These are phyloP conservation scores for Melanomma pulvis-pyrius DNA, from an alignment of 495 filamentous ascomycete species.

Conservation along the genomic window DNA sequence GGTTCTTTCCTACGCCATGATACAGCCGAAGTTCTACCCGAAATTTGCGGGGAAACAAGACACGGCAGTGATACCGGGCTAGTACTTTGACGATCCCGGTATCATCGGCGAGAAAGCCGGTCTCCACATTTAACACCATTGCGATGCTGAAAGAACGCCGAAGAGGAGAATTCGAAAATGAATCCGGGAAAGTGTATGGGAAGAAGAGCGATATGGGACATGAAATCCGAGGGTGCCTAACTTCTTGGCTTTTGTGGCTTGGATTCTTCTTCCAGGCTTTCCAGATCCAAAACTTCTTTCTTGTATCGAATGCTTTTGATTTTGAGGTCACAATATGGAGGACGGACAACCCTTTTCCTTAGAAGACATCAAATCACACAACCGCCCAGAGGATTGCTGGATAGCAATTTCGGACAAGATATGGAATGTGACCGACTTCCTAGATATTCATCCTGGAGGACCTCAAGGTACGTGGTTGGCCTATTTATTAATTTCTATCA, in stretches of 20 bases:
- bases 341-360: slow-evolving; percentile 3
- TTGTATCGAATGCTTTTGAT: neutral
- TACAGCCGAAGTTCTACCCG: no score
- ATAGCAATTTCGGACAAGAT: slow-evolving; percentile 38
- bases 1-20: no score
- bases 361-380: slow-evolving; percentile 16
- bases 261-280: neutral
- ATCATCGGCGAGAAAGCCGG: neutral
- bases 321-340: slow-evolving; percentile 1
- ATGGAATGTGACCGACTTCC: slow-evolving; percentile 39
- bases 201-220: neutral
- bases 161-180: neutral
- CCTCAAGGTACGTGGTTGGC: slow-evolving; percentile 16
- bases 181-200: neutral
- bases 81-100: neutral
- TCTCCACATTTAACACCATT: neutral
- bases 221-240: no score
- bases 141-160: neutral
- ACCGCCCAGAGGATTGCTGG: slow-evolving; percentile 34
- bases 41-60: neutral
- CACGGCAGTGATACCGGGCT: no score
- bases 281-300: neutral
- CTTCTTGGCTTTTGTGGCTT: neutral
- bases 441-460: slow-evolving; percentile 40
- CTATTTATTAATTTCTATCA: neutral